Conservation (phyloP, 164 flowering plant species). For the Vitis labrusca region DNA sequence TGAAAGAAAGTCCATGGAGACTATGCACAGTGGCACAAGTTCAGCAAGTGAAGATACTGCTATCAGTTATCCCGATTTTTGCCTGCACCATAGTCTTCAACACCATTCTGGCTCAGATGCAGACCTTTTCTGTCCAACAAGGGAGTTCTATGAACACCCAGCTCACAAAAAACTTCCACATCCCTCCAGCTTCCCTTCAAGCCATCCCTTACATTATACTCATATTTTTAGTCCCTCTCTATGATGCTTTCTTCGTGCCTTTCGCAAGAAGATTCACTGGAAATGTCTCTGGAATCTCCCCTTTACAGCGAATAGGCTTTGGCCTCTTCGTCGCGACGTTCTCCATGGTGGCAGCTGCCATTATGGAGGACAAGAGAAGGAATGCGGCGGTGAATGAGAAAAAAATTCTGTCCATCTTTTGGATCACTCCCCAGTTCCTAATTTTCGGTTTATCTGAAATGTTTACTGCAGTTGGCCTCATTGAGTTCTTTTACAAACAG, state of each 20-base stretch:
- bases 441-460: conserved; percentile 40
- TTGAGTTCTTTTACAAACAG: conserved; percentile 57
- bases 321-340: conserved; percentile 47
- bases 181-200: conserved; percentile 61
- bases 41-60: conserved; percentile 50
- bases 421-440: conserved; percentile 38
- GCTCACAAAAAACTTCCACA: conserved; percentile 34
- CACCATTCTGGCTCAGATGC: conserved; percentile 60
- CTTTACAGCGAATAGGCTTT: conserved; percentile 40
- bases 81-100: conserved; percentile 63
- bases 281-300: conserved; percentile 47
- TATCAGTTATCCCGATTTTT: conserved; percentile 49
- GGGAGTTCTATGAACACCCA: conserved; percentile 47
- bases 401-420: conserved; percentile 31
- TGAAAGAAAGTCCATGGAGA: conserved; percentile 47
- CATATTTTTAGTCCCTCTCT: conserved; percentile 49
- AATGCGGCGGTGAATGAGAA: conserved; percentile 17
- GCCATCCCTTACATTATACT: conserved; percentile 58
- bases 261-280: conserved; percentile 40
- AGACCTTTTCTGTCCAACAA: conserved; percentile 65
- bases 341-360: conserved; percentile 56
- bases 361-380: conserved; percentile 47
- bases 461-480: conserved; percentile 50
- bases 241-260: conserved; percentile 51
- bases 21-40: conserved; percentile 43